Conservation (phyloP, 1,139 yeast genomes). For the Pichia sp. region DNA sequence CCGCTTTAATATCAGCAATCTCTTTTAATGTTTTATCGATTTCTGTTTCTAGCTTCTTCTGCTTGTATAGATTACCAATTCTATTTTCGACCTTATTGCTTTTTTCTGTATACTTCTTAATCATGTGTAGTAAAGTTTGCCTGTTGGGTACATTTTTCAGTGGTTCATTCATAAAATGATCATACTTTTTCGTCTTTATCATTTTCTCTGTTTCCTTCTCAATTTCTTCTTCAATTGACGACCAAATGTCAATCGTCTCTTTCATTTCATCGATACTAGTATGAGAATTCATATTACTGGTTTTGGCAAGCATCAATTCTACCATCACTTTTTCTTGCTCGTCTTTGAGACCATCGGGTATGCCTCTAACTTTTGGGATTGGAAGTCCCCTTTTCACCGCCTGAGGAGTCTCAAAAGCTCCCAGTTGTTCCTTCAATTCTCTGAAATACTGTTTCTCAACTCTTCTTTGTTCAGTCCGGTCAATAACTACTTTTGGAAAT, state of each 20-base stretch:
- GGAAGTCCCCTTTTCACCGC: slow-evolving; percentile 49
- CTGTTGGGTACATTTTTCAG: not conserved
- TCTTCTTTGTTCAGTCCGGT: slow-evolving; percentile 17
- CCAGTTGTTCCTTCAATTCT: slow-evolving; percentile 32
- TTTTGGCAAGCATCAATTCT: not conserved
- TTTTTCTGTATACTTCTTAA: slow-evolving; percentile 6
- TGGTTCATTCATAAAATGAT: not conserved
- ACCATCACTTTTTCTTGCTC: slow-evolving; percentile 4
- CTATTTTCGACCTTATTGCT: slow-evolving; percentile 5
- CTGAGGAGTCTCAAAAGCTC: slow-evolving; percentile 34
- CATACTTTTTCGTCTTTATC: not conserved
- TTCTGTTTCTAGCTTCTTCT: not conserved
- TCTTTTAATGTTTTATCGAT: not conserved
- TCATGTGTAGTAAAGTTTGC: slow-evolving; percentile 4
- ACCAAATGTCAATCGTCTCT: not conserved
- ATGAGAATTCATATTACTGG: not conserved
- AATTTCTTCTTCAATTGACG: slow-evolving; percentile 10
- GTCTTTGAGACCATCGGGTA: not conserved
- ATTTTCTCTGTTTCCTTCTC: not conserved
- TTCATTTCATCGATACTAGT: not conserved
- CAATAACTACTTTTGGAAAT: slow-evolving; percentile 2
- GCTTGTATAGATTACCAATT: not conserved
- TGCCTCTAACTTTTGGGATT: not conserved
- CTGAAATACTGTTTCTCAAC: slow-evolving; percentile 25
- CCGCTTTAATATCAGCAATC: not conserved